Evolutionary conservation across 2,329 filamentous ascomycete species (phyloP).

Genomic region (Coleophoma eucalyptorum): DNA sequence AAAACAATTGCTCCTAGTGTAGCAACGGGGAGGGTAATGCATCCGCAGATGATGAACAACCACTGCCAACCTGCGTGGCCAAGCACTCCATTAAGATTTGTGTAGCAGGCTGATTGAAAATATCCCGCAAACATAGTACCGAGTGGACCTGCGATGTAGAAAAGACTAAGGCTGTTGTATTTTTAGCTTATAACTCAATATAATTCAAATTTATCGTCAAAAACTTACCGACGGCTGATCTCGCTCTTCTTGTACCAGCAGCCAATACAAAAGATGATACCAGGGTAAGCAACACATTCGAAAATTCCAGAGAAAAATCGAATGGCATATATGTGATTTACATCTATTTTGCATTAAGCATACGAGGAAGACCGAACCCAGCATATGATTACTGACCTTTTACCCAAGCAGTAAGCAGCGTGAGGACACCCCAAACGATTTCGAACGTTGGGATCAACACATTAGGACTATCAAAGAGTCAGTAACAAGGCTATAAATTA

Average conservation of each 20-base stretch:
- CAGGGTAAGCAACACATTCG: slow-evolving; percentile 45
- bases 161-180: too few species aligned
- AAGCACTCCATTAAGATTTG: slow-evolving; percentile 17
- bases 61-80: slow-evolving; percentile 23
- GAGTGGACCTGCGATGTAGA: slow-evolving; percentile 53
- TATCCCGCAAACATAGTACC: slow-evolving; percentile 16
- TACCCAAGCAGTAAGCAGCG: slow-evolving; percentile 1
- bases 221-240: slow-evolving; percentile 49
- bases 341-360: too few species aligned
- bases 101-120: slow-evolving; percentile 21
- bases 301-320: slow-evolving; percentile 4
- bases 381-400: too few species aligned
- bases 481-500: neutral
- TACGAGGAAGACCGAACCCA: too few species aligned
- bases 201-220: too few species aligned
- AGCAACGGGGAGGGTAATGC: slow-evolving; percentile 17
- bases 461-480: neutral
- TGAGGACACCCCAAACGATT: slow-evolving; percentile 5
- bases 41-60: slow-evolving; percentile 25
- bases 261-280: slow-evolving; percentile 48
- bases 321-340: slow-evolving; percentile 4
- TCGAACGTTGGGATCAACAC: slow-evolving; percentile 5
- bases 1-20: slow-evolving; percentile 4
- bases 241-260: slow-evolving; percentile 58
- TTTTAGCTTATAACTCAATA: too few species aligned